Percentiles rank a stretch among this genome's conserved stretches.
phyloP scores from a whole-genome alignment of 306 rosid species.

The Gleditsia sinensis region DNA sequence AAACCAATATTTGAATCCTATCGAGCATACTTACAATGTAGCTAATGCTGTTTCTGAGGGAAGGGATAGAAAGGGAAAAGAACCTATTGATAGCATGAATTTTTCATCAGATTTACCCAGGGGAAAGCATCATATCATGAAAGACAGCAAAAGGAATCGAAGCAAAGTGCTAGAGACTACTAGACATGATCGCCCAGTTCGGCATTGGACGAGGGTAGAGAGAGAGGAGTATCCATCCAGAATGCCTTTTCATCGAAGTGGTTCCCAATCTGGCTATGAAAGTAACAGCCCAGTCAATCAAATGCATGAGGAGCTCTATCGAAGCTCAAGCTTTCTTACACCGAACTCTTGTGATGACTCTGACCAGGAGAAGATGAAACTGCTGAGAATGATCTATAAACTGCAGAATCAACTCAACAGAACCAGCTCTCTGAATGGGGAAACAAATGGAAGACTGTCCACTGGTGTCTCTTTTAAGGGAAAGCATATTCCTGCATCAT shows the following conservation, averaged over 20 bases:
- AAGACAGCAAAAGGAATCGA: slow-evolving; percentile 40
- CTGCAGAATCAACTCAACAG: slow-evolving; percentile 65
- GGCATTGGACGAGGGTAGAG: slow-evolving; percentile 43
- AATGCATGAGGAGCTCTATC: slow-evolving; percentile 42
- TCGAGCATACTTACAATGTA: slow-evolving; percentile 26
- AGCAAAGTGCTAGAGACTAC: slow-evolving; percentile 47
- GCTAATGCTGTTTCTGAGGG: slow-evolving; percentile 45
- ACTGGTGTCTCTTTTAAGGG: slow-evolving; percentile 42
- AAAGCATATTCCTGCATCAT: slow-evolving; percentile 38
- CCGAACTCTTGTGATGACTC: slow-evolving; percentile 40
- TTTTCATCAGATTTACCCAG: slow-evolving; percentile 33
- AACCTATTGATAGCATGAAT: slow-evolving; percentile 31
- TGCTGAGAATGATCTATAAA: slow-evolving; percentile 61
- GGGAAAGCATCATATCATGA: slow-evolving; percentile 46
- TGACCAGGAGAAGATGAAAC: slow-evolving; percentile 59
- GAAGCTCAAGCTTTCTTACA: slow-evolving; percentile 51
- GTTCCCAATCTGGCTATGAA: slow-evolving; percentile 42
- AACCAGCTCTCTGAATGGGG: slow-evolving; percentile 38
- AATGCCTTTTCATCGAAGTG: slow-evolving; percentile 41
- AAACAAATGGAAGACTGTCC: slow-evolving; percentile 44
- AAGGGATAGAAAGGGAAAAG: slow-evolving; percentile 47
- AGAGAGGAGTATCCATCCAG: slow-evolving; percentile 52
- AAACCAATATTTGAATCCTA: slow-evolving; percentile 33
- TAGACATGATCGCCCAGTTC: slow-evolving; percentile 35
- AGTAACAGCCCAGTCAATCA: slow-evolving; percentile 47